Base-by-base conservation (phyloP, 2,329 filamentous ascomycete species). In the Penicillium psychrosexuale region DNA sequence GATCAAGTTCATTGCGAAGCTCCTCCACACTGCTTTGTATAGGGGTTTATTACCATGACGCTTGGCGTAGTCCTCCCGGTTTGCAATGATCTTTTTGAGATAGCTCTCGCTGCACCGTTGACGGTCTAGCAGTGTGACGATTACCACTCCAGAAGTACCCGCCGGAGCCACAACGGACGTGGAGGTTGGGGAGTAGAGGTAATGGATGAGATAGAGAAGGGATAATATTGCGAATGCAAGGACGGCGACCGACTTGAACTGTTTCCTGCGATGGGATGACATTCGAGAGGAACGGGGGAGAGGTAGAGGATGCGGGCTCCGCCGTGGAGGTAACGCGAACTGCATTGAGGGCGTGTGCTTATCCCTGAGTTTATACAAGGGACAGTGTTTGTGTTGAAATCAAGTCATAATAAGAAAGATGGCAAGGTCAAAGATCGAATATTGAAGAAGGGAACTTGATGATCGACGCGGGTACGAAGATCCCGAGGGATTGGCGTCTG, bases 281-380 rank as follows among this genome's bases (percentile, higher is more conserved):
- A 75, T 58, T 54, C 65, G 65, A 45, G 74, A 69, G 24, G 73
- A 67, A 76, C 67, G 84, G 77, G 61, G 80, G 75, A 90, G 93
- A 30, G 87, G 86, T 62, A 86, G 84, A 62, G 88, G 84, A 69
- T 88, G 85, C 62, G 89, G 93, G 69, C 83, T 85, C 77, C 93
- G 96, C 73, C 91, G 88, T 67, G 90, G 84, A 52, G 91, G 91
- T 66, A 95, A 86, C 61, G 92, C 91, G 80, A 93, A 91, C 74
- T 96, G 92, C 91, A 96, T 94, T 94, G 19, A 50, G n/a, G 47
- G 22, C 37, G 28, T 27, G 64, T 54, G 42, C 43, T 51, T 40
- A 50, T 59, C 61, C 62, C 64, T 66, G 39, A 49, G 58, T 57
- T 56, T 59, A 56, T 58, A 55, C 50, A 46, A 57, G 33, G 38